Percentiles rank a stretch among this genome's conserved stretches.
Conservation (phyloP, 1,284 basidiomycete genomes). For the Veloboletus limbatus region DNA sequence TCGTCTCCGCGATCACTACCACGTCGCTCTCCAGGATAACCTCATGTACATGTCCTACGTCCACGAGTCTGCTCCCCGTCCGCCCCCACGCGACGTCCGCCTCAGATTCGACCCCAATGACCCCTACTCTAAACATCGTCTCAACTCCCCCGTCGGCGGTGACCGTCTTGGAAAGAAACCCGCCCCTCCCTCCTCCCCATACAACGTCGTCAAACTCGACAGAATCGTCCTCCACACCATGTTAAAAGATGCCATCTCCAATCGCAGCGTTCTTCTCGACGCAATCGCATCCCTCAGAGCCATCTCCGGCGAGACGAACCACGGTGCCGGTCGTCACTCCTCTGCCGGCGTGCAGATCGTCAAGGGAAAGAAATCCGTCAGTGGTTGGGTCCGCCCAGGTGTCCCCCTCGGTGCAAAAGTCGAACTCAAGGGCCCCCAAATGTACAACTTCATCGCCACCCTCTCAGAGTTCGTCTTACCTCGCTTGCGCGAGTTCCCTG, state of each 20-base stretch:
- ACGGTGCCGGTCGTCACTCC: slow-evolving; percentile 66
- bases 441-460: slow-evolving; percentile 91
- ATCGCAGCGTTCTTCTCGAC: slow-evolving; percentile 76
- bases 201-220: slow-evolving; percentile 76
- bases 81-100: slow-evolving; percentile 55
- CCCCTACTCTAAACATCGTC: slow-evolving; percentile 75
- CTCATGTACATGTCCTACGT: slow-evolving; percentile 95
- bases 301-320: slow-evolving; percentile 79
- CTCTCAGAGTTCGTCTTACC: slow-evolving; percentile 95
- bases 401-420: slow-evolving; percentile 89
- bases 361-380: slow-evolving; percentile 74
- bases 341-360: slow-evolving; percentile 81
- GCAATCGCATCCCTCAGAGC: slow-evolving; percentile 87
- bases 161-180: slow-evolving; percentile 62
- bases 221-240: slow-evolving; percentile 84
- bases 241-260: slow-evolving; percentile 76
- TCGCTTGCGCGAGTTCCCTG: slow-evolving; percentile 86
- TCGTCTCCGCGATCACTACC: slow-evolving; percentile 84
- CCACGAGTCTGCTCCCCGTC: slow-evolving; percentile 58
- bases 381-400: slow-evolving; percentile 84
- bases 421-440: slow-evolving; percentile 83
- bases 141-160: slow-evolving; percentile 75
- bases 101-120: slow-evolving; percentile 74
- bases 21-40: slow-evolving; percentile 79
- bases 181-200: slow-evolving; percentile 58